Conservation (phyloP, 176 grass and related monocot species). For the Carex scoparia region DNA sequence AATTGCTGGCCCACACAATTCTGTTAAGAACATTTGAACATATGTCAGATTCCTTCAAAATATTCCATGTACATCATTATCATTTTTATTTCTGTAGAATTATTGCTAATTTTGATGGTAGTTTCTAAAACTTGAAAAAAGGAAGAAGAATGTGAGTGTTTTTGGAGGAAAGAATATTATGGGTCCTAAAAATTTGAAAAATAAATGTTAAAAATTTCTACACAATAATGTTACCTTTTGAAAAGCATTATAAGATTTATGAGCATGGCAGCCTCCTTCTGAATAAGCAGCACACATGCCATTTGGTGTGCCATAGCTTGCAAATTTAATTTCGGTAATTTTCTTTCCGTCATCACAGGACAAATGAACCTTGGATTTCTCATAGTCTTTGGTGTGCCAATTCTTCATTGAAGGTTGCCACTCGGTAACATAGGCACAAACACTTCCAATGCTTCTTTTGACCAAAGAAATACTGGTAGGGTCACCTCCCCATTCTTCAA, state of each 20-base stretch:
- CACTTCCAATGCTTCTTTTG: slow-evolving; percentile 60
- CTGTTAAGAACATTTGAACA: slow-evolving; percentile 36
- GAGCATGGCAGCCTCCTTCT: slow-evolving; percentile 84
- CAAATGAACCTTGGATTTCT: slow-evolving; percentile 73
- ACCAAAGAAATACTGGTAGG: slow-evolving; percentile 66
- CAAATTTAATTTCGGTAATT: slow-evolving; percentile 82
- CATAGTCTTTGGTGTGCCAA: slow-evolving; percentile 71
- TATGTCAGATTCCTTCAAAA: slow-evolving; percentile 6
- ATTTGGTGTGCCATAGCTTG: slow-evolving; percentile 89
- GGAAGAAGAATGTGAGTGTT: background rate
- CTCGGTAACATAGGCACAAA: slow-evolving; percentile 85
- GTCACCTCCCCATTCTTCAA: slow-evolving; percentile 94
- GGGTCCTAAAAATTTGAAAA: background rate
- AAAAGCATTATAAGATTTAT: slow-evolving; percentile 89
- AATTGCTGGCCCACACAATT: slow-evolving; percentile 70
- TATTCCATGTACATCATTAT: background rate
- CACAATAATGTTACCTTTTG: slow-evolving; percentile 55
- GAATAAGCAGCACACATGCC: slow-evolving; percentile 71
- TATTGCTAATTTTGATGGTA: background rate
- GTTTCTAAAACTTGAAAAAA: background rate
- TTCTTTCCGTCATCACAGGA: slow-evolving; percentile 63
- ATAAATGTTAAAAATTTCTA: background rate
- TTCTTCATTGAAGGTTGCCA: slow-evolving; percentile 95
- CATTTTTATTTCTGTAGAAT: background rate
- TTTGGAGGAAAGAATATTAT: background rate